Evolutionary conservation across 2,329 filamentous ascomycete species (phyloP), one percentile per base, ranked within the genome.

Genomic region (Falciphora oryzae): DNA sequence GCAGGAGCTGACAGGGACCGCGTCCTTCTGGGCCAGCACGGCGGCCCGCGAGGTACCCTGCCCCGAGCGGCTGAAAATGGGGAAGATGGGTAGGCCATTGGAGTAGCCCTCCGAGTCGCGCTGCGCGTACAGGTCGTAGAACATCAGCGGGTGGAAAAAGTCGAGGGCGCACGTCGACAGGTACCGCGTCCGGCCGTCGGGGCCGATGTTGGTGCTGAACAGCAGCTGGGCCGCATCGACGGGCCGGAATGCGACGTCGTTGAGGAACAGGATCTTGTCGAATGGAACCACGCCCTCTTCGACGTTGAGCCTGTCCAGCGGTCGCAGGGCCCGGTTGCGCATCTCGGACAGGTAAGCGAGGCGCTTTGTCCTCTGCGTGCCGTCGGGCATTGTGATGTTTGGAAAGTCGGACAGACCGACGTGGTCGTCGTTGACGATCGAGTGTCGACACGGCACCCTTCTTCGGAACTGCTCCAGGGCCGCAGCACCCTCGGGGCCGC

Each of bases 101-200:
- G 83, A 82, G 68, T 84, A 83, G 1, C 89, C 89, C 65, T 90
- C 83, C 3, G 79, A 76, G 69, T 92, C 90, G 18, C 90, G 81
- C 27, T 88, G 85, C 1, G 89, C 90, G 73, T 90, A 92, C 0
- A 88, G 86, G 73, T 93, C 90, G 74, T 93, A 92, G 72, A 87
- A 90, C 57, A 84, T 80, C 67, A 89, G 85, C 0, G 89, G 85
- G 64, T 84, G 83, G 67, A 86, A 84, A 70, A 88, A 92, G 75
- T 93, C 90, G 50, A 91, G 76, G 0, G 88, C 88, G 71, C 90
- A 93, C 4, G 87, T 88, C 0, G 89, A 86, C 4, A 87, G 84
- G 69, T 91, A 92, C 61, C 80, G 77, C 0, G 83, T 71, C 28
- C 75, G 74, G 14, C 87, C 88, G 35, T 81, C 75, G 22, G 77